phyloP scores from a whole-genome alignment of 208 protist genomes.

The Crithidia expoeki region DNA sequence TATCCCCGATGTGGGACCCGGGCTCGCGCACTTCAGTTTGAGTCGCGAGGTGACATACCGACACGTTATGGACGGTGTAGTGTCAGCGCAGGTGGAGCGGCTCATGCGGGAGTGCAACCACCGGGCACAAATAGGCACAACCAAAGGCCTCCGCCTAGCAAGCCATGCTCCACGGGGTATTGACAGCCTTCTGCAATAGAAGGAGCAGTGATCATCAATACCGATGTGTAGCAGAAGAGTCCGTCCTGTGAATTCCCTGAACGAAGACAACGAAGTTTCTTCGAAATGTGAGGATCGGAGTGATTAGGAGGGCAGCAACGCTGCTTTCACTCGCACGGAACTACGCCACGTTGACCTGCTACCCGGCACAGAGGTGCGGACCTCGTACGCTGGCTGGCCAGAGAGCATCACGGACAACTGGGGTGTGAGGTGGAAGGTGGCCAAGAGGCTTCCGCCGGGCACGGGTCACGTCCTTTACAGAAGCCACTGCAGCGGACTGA shows the following conservation, averaged over 20 bases:
- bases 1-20: slow-evolving; percentile 23
- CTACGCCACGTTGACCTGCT: background rate
- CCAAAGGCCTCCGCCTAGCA: too few relatives aligned
- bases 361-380: background rate
- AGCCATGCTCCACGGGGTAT: too few relatives aligned
- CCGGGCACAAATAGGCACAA: background rate
- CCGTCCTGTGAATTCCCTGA: too few relatives aligned
- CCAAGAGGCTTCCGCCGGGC: background rate
- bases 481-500: background rate
- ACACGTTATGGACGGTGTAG: slow-evolving; percentile 13
- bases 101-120: slow-evolving; percentile 26
- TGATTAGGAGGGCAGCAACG: background rate
- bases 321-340: background rate
- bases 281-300: slow-evolving; percentile 22
- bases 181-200: too few relatives aligned
- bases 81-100: slow-evolving; percentile 26
- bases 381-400: background rate
- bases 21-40: slow-evolving; percentile 18
- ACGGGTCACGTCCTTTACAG: too few relatives aligned
- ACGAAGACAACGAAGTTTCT: too few relatives aligned
- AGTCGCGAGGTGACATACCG: slow-evolving; percentile 15
- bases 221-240: too few relatives aligned
- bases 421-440: background rate
- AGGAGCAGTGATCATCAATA: too few relatives aligned
- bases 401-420: slow-evolving; percentile 4